Evolutionary conservation across 2,329 filamentous ascomycete genomes (phyloP).

Genomic region (Ascochyta fabae): DNA sequence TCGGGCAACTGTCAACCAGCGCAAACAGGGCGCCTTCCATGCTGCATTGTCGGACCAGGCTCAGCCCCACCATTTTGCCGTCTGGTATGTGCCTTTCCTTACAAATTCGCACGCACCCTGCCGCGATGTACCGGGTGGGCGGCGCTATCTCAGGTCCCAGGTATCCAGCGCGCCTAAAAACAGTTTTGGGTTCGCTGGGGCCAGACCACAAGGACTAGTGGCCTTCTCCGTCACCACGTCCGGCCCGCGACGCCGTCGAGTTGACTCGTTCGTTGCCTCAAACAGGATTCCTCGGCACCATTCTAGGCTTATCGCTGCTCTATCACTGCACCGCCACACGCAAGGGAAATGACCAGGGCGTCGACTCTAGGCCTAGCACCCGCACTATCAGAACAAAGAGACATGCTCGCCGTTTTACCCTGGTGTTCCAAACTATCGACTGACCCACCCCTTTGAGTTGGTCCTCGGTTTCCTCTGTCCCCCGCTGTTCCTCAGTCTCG

Average conservation of each 20-base stretch:
- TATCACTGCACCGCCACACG: conserved; percentile 15
- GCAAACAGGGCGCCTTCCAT: not conserved
- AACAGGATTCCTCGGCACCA: not conserved
- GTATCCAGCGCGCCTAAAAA: not conserved
- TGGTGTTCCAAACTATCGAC: conserved; percentile 16
- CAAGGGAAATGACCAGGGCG: not conserved
- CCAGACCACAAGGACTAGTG: conserved; percentile 10
- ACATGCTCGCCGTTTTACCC: conserved; percentile 2
- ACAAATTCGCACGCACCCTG: not conserved
- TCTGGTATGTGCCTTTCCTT: not conserved
- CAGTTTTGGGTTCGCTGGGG: not conserved
- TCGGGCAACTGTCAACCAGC: not conserved
- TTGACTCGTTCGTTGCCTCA: conserved; percentile 10
- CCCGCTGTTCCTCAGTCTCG: conserved; percentile 7
- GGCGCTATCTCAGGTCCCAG: not conserved
- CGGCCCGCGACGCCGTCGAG: conserved; percentile 8
- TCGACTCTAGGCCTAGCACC: not conserved
- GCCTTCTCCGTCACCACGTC: not conserved
- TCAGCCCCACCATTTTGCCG: not conserved
- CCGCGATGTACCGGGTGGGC: not conserved
- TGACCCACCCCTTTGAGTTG: conserved; percentile 5
- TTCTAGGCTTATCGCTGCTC: conserved; percentile 10
- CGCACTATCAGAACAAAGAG: conserved; percentile 9
- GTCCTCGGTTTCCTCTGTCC: not conserved
- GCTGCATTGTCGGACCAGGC: not conserved